phyloP scores from a whole-genome alignment of 148 eudicot genomes.

The Camellia granthamiana region DNA sequence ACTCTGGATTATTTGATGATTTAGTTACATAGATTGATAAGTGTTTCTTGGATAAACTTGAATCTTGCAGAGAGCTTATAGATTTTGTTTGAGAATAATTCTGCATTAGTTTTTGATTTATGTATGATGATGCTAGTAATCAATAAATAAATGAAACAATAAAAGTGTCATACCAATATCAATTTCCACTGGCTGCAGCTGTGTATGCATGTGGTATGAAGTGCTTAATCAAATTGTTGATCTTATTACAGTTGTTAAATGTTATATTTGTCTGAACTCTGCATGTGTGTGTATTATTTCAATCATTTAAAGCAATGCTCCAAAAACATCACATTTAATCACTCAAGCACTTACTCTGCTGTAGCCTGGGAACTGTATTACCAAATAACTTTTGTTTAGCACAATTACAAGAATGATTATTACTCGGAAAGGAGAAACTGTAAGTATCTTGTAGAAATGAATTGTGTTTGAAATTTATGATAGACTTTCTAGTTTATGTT shows the following conservation, averaged over 20 bases:
- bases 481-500: not conserved
- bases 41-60: not conserved
- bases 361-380: not conserved
- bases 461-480: not conserved
- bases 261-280: not conserved
- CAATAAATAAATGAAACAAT: not conserved
- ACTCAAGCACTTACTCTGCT: not conserved
- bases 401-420: not conserved
- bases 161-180: not conserved
- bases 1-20: not conserved
- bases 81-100: not conserved
- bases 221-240: not conserved
- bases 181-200: not conserved
- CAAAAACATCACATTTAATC: not conserved
- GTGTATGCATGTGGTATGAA: not conserved
- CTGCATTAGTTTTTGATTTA: not conserved
- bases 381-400: not conserved
- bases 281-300: not conserved
- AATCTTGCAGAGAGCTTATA: not conserved
- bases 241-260: not conserved
- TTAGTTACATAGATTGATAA: not conserved
- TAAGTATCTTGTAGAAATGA: not conserved
- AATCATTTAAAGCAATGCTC: not conserved
- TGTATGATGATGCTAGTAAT: not conserved
- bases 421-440: not conserved